phyloP scores from a whole-genome alignment of 2,329 filamentous ascomycete genomes.

The Colletotrichum tofieldiae region DNA sequence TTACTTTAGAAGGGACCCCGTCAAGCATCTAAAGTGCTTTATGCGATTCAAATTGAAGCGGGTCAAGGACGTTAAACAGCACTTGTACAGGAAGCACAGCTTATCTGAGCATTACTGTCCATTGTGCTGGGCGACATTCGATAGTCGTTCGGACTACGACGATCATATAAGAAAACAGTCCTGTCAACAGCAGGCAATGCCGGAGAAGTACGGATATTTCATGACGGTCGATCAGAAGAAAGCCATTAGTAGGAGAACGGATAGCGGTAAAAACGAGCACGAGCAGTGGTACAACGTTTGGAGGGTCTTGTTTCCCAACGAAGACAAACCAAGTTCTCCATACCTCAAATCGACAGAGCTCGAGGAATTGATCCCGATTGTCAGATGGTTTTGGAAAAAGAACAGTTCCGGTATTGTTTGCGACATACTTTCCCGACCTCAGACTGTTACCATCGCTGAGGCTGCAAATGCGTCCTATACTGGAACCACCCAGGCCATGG shows the following conservation, averaged over 20 bases:
- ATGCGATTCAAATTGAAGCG: slow-evolving; percentile 44
- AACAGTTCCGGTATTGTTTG: not conserved
- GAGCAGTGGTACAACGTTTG: slow-evolving; percentile 5
- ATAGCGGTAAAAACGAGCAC: not conserved
- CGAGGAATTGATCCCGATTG: not conserved
- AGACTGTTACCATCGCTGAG: too few species aligned
- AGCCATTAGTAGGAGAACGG: not conserved
- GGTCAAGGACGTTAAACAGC: slow-evolving; percentile 52
- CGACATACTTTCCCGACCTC: not conserved
- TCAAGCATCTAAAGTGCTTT: slow-evolving; percentile 48
- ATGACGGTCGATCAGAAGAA: slow-evolving; percentile 12
- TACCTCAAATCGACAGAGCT: slow-evolving; percentile 15
- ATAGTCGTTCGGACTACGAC: not conserved
- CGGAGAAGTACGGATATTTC: not conserved
- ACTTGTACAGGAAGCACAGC: slow-evolving; percentile 45
- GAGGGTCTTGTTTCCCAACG: not conserved
- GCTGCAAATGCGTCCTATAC: not conserved
- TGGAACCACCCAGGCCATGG: too few species aligned
- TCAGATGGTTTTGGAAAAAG: slow-evolving; percentile 7
- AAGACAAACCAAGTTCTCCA: not conserved
- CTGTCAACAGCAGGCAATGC: not conserved
- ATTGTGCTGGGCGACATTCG: not conserved
- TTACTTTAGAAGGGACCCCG: slow-evolving; percentile 49
- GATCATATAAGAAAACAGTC: not conserved
- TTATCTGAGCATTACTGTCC: slow-evolving; percentile 10